Evolutionary conservation across 768 basidiomycete species (phyloP).

Genomic region (Kwoniella newhampshirensis): DNA sequence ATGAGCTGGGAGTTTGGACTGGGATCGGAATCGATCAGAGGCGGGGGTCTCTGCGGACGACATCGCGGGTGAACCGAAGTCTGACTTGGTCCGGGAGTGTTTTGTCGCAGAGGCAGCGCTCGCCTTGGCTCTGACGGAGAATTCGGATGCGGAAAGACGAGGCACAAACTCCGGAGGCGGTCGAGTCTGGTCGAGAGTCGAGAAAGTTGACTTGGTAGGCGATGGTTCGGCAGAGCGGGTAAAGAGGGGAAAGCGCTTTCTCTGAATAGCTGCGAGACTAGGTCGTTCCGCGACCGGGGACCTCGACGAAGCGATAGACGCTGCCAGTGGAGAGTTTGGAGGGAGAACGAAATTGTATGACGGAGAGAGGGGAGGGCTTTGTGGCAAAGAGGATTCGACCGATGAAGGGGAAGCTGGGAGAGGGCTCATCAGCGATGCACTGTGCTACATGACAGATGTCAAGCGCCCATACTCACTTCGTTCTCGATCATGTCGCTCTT

Average conservation of each 20-base stretch:
- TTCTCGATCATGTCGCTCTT: constrained; percentile 21
- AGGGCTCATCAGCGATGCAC: neutral
- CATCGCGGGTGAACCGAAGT: constrained; percentile 13
- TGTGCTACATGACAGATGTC: neutral
- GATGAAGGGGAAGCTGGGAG: constrained; percentile 13
- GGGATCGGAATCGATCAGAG: constrained; percentile 14
- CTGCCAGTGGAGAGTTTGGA: constrained; percentile 37
- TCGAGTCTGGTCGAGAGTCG: constrained; percentile 33
- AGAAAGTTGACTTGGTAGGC: constrained; percentile 38
- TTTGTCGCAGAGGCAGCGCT: constrained; percentile 14
- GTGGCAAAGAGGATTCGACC: constrained; percentile 21
- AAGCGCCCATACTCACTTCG: constrained; percentile 28
- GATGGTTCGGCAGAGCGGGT: constrained; percentile 45
- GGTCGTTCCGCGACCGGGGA: constrained; percentile 3
- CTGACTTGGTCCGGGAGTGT: constrained; percentile 29
- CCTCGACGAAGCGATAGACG: constrained; percentile 26
- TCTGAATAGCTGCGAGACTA: constrained; percentile 2
- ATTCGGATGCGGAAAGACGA: constrained; percentile 38
- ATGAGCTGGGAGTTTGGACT: constrained; percentile 7
- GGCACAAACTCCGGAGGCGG: constrained; percentile 45
- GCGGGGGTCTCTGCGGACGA: constrained; percentile 12
- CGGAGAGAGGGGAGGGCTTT: constrained; percentile 34
- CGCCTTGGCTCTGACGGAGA: constrained; percentile 19
- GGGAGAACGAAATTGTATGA: constrained; percentile 44
- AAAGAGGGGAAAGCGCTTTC: constrained; percentile 19